Evolutionary conservation across 129 eudicot genomes (phyloP).

Genomic region (Tagetes erecta): DNA sequence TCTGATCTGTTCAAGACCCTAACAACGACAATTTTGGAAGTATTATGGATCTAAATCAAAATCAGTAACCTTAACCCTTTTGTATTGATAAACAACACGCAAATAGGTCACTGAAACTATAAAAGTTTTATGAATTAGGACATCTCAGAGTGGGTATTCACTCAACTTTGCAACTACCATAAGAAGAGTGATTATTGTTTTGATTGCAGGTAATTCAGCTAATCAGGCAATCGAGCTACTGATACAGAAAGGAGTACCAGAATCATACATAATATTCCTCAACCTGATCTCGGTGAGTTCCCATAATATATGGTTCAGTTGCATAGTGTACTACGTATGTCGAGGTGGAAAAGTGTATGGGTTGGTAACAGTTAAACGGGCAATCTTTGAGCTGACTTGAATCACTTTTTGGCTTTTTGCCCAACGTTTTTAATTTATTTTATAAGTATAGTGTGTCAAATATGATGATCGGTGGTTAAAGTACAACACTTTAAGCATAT

Average conservation of each 20-base stretch:
- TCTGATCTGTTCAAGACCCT: too few species aligned
- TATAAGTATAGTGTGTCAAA: too few species aligned
- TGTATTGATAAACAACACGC: slow-evolving; percentile 1
- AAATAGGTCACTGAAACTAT: background rate
- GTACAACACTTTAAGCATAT: background rate
- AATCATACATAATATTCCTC: slow-evolving; percentile 83
- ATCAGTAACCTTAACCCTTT: background rate
- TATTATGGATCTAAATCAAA: too few species aligned
- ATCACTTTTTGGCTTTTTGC: background rate
- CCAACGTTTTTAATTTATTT: background rate
- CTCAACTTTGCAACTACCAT: background rate
- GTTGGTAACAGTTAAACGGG: background rate
- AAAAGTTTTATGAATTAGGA: background rate
- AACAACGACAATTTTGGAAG: too few species aligned
- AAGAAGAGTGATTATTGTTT: background rate
- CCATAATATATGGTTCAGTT: background rate
- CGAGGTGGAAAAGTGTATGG: background rate
- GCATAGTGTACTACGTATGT: background rate
- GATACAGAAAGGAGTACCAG: slow-evolving; percentile 95
- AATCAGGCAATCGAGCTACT: slow-evolving; percentile 94
- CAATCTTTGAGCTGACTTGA: background rate
- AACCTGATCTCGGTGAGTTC: slow-evolving; percentile 87
- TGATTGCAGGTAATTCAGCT: slow-evolving; percentile 78
- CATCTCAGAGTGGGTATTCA: slow-evolving; percentile 1
- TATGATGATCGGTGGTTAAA: background rate